These are phyloP conservation scores for Aaosphaeria pasadenensis DNA, from an alignment of 2,329 filamentous ascomycete genomes.

Conservation along the genomic window DNA sequence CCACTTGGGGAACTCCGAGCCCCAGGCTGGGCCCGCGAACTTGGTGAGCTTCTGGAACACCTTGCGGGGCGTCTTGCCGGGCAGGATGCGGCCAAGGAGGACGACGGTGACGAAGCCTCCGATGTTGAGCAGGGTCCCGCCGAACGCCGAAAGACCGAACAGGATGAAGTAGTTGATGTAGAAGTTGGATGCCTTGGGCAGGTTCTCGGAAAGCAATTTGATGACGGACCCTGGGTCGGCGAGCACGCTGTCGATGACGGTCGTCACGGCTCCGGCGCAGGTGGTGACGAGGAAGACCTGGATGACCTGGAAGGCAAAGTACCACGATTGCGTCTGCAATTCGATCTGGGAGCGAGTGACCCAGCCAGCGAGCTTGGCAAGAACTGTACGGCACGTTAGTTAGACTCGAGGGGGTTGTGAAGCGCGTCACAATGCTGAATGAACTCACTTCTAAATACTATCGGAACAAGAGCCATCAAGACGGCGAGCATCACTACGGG, in stretches of 20 bases:
- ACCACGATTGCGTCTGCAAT: conserved; percentile 84
- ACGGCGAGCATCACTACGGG: conserved; percentile 43
- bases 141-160: conserved; percentile 58
- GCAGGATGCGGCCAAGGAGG: conserved; percentile 66
- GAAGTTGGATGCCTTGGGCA: conserved; percentile 88
- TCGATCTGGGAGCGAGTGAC: conserved; percentile 45
- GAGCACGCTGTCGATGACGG: conserved; percentile 54
- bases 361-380: conserved; percentile 36
- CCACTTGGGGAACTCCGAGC: conserved; percentile 47
- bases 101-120: conserved; percentile 79
- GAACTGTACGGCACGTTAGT: conserved; percentile 12
- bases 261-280: conserved; percentile 72
- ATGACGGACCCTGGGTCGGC: conserved; percentile 61
- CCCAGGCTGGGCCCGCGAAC: conserved; percentile 44
- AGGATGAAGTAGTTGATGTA: conserved; percentile 95
- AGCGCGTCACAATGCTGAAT: background rate
- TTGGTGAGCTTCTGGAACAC: conserved; percentile 44
- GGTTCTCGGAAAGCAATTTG: conserved; percentile 64
- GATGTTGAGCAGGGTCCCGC: conserved; percentile 65
- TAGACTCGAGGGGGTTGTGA: background rate
- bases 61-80: conserved; percentile 45
- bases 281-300: conserved; percentile 92
- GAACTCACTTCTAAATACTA: conserved; percentile 35
- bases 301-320: conserved; percentile 90
- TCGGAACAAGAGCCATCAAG: conserved; percentile 45